phyloP scores from a whole-genome alignment of 2,329 filamentous ascomycete species.

The Calonectria pseudoturangicola region DNA sequence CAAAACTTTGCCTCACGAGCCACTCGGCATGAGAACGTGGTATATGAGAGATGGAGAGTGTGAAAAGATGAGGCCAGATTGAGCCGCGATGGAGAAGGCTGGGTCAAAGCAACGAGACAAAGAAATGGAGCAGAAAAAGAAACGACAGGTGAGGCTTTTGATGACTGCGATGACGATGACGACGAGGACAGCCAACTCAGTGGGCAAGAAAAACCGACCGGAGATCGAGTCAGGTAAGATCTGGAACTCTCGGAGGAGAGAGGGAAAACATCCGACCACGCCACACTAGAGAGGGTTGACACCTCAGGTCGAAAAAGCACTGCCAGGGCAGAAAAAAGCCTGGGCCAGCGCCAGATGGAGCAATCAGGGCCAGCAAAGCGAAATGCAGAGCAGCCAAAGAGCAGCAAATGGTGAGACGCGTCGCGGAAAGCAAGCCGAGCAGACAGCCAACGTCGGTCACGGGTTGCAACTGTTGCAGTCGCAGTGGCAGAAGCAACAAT shows the following conservation, averaged over 20 bases:
- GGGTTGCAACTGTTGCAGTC: not conserved
- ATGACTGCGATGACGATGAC: constrained; percentile 27
- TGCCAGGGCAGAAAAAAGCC: constrained; percentile 21
- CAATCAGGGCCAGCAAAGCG: constrained; percentile 15
- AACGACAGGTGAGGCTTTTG: constrained; percentile 10
- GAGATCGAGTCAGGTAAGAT: constrained; percentile 42
- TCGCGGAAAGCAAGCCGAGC: constrained; percentile 27
- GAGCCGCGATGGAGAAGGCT: constrained; percentile 16
- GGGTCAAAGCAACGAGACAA: constrained; percentile 10
- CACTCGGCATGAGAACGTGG: constrained; percentile 37
- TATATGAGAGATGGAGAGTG: not conserved
- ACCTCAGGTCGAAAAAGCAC: constrained; percentile 39
- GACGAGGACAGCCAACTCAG: constrained; percentile 27
- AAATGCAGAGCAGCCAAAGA: constrained; percentile 13
- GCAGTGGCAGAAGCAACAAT: constrained; percentile 23
- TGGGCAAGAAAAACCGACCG: constrained; percentile 22
- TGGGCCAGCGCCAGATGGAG: constrained; percentile 28
- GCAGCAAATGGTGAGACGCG: constrained; percentile 30
- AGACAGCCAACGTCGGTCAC: not conserved
- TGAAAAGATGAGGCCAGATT: constrained; percentile 24
- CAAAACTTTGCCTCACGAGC: constrained; percentile 24
- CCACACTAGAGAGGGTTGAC: constrained; percentile 32
- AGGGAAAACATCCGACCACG: constrained; percentile 32
- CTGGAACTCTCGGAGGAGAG: constrained; percentile 31
- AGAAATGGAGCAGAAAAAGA: not conserved